Conservation (phyloP, 1,284 basidiomycete genomes). For the Ustilago cynodontis region DNA sequence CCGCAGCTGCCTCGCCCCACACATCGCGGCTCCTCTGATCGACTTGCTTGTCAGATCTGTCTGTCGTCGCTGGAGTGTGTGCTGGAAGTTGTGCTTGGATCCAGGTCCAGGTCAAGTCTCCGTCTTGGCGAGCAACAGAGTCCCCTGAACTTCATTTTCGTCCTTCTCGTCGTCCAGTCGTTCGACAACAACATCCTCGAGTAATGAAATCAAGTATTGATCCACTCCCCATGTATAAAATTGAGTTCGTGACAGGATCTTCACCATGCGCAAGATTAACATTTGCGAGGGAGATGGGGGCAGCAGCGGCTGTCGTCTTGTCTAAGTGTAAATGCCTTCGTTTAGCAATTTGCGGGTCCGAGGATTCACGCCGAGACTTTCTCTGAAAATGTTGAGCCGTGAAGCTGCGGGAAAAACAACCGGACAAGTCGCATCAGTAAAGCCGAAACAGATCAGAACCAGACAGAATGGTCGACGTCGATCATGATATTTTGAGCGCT, state of each 20-base stretch:
- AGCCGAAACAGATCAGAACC: not conserved
- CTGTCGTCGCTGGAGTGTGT: not conserved
- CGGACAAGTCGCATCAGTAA: conserved; percentile 3
- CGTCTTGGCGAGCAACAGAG: conserved; percentile 15
- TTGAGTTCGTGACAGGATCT: not conserved
- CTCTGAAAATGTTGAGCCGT: conserved; percentile 1
- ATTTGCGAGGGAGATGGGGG: not conserved
- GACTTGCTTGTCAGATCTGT: not conserved
- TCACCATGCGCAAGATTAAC: not conserved
- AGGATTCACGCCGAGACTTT: conserved; percentile 15
- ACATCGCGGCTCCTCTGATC: too few species aligned
- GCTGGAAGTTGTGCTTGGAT: not conserved
- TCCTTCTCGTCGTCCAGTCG: not conserved
- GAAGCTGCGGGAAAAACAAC: not conserved
- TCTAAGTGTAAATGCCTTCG: too few species aligned
- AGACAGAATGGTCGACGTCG: not conserved
- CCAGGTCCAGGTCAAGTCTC: not conserved
- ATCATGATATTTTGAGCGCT: not conserved
- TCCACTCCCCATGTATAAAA: too few species aligned
- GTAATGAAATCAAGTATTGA: not conserved
- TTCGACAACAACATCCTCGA: not conserved
- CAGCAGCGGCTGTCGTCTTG: not conserved
- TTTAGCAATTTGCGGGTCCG: conserved; percentile 10
- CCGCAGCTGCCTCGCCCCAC: not conserved
- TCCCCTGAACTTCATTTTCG: not conserved